phyloP scores from a whole-genome alignment of 1,284 basidiomycete species.

The Kwoniella shivajii region DNA sequence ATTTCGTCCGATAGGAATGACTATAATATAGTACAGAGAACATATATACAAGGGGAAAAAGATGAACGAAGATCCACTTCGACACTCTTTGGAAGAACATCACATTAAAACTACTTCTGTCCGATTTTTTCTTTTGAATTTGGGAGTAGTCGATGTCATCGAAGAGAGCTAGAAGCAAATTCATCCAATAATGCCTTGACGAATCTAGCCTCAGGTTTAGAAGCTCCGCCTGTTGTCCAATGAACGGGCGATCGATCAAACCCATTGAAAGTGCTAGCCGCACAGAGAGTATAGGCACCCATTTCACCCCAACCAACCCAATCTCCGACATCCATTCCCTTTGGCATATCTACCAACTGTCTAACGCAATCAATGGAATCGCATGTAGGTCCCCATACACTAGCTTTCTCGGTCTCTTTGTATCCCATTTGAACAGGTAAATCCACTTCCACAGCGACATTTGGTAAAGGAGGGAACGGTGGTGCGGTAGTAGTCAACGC shows the following conservation, averaged over 20 bases:
- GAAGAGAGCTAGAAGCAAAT: conserved; percentile 27
- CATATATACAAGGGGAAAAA: too few relatives aligned
- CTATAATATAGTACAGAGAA: too few relatives aligned
- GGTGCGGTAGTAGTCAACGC: conserved; percentile 37
- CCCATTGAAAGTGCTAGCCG: conserved; percentile 86
- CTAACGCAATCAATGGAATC: conserved; percentile 87
- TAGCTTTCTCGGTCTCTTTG: conserved; percentile 54
- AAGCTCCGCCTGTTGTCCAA: conserved; percentile 51
- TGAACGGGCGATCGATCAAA: conserved; percentile 45
- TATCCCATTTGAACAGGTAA: conserved; percentile 54
- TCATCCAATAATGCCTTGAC: conserved; percentile 42
- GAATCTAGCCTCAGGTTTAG: conserved; percentile 27
- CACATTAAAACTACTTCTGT: conserved; percentile 1
- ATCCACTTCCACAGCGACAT: conserved; percentile 49
- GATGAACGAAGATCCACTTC: too few relatives aligned
- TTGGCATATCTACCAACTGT: conserved; percentile 64
- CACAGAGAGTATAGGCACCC: conserved; percentile 92
- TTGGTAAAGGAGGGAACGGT: conserved; percentile 53
- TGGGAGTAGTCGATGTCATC: conserved; percentile 49
- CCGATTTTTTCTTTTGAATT: conserved; percentile 1
- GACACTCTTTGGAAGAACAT: too few relatives aligned
- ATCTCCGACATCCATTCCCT: conserved; percentile 73
- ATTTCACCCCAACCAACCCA: conserved; percentile 91
- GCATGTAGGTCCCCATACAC: conserved; percentile 72
- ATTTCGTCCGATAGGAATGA: too few relatives aligned